Evolutionary conservation across 2,329 filamentous ascomycete genomes (phyloP), one percentile per base, ranked within the genome.

Genomic region (Tolypocladium tropicale): DNA sequence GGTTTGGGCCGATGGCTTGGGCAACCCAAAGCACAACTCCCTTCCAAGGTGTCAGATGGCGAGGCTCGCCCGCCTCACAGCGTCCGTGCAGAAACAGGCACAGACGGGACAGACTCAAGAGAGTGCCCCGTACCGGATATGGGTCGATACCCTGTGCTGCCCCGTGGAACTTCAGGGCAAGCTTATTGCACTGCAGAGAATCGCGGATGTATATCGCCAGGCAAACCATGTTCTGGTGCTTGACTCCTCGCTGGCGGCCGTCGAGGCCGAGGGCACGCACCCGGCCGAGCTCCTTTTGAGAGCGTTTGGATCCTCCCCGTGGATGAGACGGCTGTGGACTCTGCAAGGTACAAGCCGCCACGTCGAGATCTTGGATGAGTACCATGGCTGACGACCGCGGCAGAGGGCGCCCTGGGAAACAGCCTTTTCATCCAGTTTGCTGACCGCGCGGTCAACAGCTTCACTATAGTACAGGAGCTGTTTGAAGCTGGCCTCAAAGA

Each of bases 321-420:
- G 73, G 72, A 70, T 72, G 61, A 64, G 70, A 49, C 61, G 72
- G 6, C 61, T 73, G 2, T 75, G 72, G 73, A 74, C 72, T 0
- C 63, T 74, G 16, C 72, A 74, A 60, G 63, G 64, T 60, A 32
- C 9, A 2, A n/a, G 7, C 9, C 1, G 9, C 37, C 39, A n/a
- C 11, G 6, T 30, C 2, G 18, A 14, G 1, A 3, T n/a, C 10
- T 16, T 23, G n/a, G 2, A 10, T 6, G 7, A 9, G 32, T 18
- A 21, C 5, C 1, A 30, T 18, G 18, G 9, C 53, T 54, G 18
- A 50, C 43, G 7, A 10, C 12, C 28, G 6, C 2, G 18, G 12
- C 28, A 65, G 72, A 74, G 62, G 72, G 67, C 21, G 64, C 64
- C 4, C 61, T 72, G 2, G 62, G 65, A 0, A 59, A 61, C n/a